Evolutionary conservation across 1,284 basidiomycete species (phyloP).

Genomic region (Termitomyces sp.): DNA sequence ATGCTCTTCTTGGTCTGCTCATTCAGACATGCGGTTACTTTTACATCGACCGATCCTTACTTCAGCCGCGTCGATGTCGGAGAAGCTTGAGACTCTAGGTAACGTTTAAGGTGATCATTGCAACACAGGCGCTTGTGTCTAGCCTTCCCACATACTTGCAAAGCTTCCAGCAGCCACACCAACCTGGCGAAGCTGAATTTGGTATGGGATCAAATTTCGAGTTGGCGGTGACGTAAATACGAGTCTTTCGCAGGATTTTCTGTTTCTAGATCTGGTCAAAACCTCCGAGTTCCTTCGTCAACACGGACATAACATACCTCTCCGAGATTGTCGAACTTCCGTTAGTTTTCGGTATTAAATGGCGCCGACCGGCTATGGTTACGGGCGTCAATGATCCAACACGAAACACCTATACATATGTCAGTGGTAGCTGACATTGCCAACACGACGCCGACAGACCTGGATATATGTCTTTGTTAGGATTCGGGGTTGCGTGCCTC

Average conservation of each 20-base stretch:
- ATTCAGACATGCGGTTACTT: background rate
- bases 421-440: background rate
- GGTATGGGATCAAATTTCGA: background rate
- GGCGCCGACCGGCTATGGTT: too few species aligned
- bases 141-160: background rate
- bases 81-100: background rate
- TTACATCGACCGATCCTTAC: background rate
- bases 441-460: background rate
- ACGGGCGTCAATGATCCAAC: background rate
- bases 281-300: background rate
- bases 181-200: background rate
- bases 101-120: background rate
- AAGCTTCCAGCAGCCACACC: background rate
- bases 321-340: background rate
- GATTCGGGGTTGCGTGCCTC: background rate
- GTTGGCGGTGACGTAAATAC: background rate
- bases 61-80: background rate
- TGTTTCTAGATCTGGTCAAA: background rate
- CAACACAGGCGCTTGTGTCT: background rate
- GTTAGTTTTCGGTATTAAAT: too few species aligned
- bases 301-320: background rate
- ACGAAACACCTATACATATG: background rate
- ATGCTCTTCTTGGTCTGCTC: background rate
- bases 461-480: background rate
- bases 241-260: background rate